phyloP scores from a whole-genome alignment of 2,329 filamentous ascomycete genomes.

The Amauroascus verrucosus region DNA sequence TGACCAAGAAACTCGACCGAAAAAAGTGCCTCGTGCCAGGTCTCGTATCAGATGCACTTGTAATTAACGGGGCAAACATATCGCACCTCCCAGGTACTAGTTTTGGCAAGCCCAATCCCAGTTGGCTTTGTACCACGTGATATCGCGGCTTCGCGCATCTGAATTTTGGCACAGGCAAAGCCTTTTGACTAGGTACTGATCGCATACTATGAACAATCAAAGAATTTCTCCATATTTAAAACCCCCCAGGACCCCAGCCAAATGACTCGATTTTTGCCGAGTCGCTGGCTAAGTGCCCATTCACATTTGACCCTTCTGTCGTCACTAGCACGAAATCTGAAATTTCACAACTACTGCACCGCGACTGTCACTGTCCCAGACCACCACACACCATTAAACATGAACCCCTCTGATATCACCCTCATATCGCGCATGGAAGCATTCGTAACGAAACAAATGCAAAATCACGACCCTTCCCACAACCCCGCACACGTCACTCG shows the following conservation, averaged over 20 bases:
- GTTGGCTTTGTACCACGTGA: too few relatives aligned
- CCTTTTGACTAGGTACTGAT: too few relatives aligned
- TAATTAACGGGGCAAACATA: too few relatives aligned
- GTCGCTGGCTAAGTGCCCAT: not conserved
- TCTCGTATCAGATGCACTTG: too few relatives aligned
- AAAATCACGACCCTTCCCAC: slow-evolving; percentile 38
- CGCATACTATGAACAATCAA: not conserved
- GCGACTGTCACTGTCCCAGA: not conserved
- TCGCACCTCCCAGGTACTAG: too few relatives aligned
- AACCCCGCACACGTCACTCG: slow-evolving; percentile 63
- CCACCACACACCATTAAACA: not conserved
- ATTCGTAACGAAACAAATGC: slow-evolving; percentile 63
- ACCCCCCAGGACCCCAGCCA: not conserved
- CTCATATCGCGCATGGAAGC: slow-evolving; percentile 48
- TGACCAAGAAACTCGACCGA: too few relatives aligned
- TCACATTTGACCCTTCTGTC: not conserved
- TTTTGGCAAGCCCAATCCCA: too few relatives aligned
- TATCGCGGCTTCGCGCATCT: too few relatives aligned
- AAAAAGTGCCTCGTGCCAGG: too few relatives aligned
- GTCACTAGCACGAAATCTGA: not conserved
- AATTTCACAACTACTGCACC: not conserved
- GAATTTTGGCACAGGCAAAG: too few relatives aligned
- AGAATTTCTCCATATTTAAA: not conserved
- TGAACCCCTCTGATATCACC: slow-evolving; percentile 28
- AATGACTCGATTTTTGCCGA: not conserved